Conservation (phyloP, 202 grass and related monocot species). For the Miscanthus sacchariflorus region DNA sequence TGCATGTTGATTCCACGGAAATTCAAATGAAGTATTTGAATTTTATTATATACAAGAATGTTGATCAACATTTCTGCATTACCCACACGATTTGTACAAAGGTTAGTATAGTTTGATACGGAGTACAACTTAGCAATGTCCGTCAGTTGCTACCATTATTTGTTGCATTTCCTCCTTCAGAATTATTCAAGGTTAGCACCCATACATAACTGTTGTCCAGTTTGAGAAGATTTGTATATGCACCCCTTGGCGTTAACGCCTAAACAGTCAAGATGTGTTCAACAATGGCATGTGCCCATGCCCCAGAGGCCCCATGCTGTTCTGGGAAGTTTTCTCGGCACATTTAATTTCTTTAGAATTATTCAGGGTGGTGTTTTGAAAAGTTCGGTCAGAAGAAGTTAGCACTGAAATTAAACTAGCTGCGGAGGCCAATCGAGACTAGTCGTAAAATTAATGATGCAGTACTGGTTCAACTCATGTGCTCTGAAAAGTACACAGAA, state of each 20-base stretch:
- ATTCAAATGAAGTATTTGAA: background rate
- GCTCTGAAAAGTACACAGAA: background rate
- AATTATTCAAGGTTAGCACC: background rate
- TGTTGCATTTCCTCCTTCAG: background rate
- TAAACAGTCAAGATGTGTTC: background rate
- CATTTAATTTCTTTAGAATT: background rate
- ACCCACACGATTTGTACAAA: background rate
- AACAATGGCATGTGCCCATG: background rate
- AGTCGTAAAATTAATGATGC: background rate
- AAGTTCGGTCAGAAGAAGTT: constrained; percentile 28
- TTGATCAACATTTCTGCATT: background rate
- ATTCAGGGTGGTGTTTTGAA: background rate
- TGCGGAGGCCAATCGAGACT: background rate
- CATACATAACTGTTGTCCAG: no score
- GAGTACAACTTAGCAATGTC: background rate
- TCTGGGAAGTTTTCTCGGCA: background rate
- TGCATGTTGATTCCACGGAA: background rate
- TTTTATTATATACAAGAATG: background rate
- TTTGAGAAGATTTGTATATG: background rate
- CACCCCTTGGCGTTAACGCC: background rate
- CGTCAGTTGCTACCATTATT: background rate
- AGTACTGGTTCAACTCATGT: background rate
- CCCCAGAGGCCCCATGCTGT: background rate
- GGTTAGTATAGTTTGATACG: background rate
- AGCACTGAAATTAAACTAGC: background rate